These are phyloP conservation scores for Polyplosphaeria fusca DNA, from an alignment of 495 filamentous ascomycete species.

Conservation along the genomic window DNA sequence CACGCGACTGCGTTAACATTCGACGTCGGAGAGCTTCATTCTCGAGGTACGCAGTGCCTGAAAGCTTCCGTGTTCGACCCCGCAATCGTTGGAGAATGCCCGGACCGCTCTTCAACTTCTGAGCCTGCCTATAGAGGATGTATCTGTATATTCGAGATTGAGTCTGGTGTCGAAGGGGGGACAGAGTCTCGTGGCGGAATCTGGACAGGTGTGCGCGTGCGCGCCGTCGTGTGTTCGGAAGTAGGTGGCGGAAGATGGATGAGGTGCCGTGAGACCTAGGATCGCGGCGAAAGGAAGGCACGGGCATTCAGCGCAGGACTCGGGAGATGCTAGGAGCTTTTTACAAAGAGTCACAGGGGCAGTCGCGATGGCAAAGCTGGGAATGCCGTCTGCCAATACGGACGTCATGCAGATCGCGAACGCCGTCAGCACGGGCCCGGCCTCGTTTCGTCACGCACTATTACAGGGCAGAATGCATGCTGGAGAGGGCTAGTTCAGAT, in stretches of 20 bases:
- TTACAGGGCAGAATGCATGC: too few relatives aligned
- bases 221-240: slow-evolving; percentile 57
- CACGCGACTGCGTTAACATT: slow-evolving; percentile 5
- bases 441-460: too few relatives aligned
- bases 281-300: slow-evolving; percentile 21
- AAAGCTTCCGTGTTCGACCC: slow-evolving; percentile 25
- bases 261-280: slow-evolving; percentile 20
- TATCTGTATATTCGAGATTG: slow-evolving; percentile 74
- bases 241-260: slow-evolving; percentile 56
- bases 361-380: too few relatives aligned
- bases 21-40: slow-evolving; percentile 31
- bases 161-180: slow-evolving; percentile 61
- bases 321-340: too few relatives aligned
- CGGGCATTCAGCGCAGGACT: slow-evolving; percentile 34
- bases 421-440: too few relatives aligned
- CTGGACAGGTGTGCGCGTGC: slow-evolving; percentile 60
- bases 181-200: slow-evolving; percentile 71
- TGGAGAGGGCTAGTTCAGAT: too few relatives aligned
- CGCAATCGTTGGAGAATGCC: slow-evolving; percentile 34
- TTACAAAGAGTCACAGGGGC: too few relatives aligned
- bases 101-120: slow-evolving; percentile 28
- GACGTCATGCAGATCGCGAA: too few relatives aligned
- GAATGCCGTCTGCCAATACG: too few relatives aligned
- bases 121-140: slow-evolving; percentile 61
- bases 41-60: slow-evolving; percentile 27